These are phyloP conservation scores for Phytophthora rubi DNA, from an alignment of 352 stramenopile species.

Conservation along the genomic window DNA sequence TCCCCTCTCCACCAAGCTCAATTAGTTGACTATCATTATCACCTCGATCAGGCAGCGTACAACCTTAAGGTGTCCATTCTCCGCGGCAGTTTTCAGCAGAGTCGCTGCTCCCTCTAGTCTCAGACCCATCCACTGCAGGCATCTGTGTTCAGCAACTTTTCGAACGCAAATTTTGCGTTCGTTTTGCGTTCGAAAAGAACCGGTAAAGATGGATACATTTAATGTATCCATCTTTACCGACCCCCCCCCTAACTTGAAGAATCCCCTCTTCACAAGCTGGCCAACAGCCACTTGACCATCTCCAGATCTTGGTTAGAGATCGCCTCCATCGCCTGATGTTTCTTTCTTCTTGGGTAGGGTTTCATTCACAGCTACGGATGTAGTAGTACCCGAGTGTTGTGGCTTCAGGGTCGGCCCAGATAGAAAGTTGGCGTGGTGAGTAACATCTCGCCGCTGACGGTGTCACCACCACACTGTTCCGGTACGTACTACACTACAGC, in stretches of 20 bases:
- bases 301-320: neutral
- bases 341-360: too few species aligned
- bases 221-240: too few species aligned
- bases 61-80: neutral
- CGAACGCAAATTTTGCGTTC: too few species aligned
- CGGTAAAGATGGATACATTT: too few species aligned
- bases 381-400: neutral
- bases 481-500: too few species aligned
- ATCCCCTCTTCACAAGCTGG: neutral
- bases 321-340: neutral
- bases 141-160: too few species aligned
- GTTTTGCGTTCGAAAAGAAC: too few species aligned
- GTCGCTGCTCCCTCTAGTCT: too few species aligned
- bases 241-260: too few species aligned
- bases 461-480: neutral
- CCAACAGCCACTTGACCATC: conserved; percentile 16
- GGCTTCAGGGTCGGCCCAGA: neutral
- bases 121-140: neutral
- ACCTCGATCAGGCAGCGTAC: neutral
- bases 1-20: neutral
- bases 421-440: neutral
- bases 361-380: too few species aligned
- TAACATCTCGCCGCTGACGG: neutral
- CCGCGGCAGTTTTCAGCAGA: neutral
- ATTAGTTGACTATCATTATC: neutral